phyloP scores from a whole-genome alignment of 495 filamentous ascomycete genomes.

The Lasiosphaeria miniovina region DNA sequence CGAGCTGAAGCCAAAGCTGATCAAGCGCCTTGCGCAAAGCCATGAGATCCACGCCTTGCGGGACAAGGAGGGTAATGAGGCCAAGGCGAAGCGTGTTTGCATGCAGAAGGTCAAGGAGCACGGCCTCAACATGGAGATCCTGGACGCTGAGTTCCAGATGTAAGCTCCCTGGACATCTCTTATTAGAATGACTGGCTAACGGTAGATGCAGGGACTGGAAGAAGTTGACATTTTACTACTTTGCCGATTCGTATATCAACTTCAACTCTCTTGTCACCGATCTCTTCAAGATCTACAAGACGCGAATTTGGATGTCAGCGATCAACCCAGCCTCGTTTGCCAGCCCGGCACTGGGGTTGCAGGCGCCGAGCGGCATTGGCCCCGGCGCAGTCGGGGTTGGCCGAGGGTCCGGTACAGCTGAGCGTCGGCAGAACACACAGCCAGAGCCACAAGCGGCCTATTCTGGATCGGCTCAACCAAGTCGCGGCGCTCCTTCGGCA shows the following conservation, averaged over 20 bases:
- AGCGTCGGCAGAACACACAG: constrained; percentile 46
- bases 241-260: constrained; percentile 96
- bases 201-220: constrained; percentile 82
- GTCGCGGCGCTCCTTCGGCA: constrained; percentile 37
- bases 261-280: constrained; percentile 97
- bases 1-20: constrained; percentile 91
- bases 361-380: constrained; percentile 61
- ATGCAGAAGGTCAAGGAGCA: constrained; percentile 95
- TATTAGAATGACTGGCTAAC: constrained; percentile 13
- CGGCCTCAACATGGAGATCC: constrained; percentile 93
- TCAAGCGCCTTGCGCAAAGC: constrained; percentile 85
- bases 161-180: constrained; percentile 43
- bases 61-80: constrained; percentile 96
- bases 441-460: constrained; percentile 42
- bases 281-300: constrained; percentile 98
- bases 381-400: constrained; percentile 56
- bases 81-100: constrained; percentile 93
- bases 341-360: constrained; percentile 70
- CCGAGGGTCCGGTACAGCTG: constrained; percentile 35
- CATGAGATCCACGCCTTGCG: constrained; percentile 84
- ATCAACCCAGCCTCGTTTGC: constrained; percentile 98
- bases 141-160: constrained; percentile 99
- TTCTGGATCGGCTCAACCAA: constrained; percentile 32
- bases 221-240: constrained; percentile 98
- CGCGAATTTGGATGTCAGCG: constrained; percentile 98